These are phyloP conservation scores for Penicillium cinerascens DNA, from an alignment of 495 filamentous ascomycete species.

Conservation along the genomic window DNA sequence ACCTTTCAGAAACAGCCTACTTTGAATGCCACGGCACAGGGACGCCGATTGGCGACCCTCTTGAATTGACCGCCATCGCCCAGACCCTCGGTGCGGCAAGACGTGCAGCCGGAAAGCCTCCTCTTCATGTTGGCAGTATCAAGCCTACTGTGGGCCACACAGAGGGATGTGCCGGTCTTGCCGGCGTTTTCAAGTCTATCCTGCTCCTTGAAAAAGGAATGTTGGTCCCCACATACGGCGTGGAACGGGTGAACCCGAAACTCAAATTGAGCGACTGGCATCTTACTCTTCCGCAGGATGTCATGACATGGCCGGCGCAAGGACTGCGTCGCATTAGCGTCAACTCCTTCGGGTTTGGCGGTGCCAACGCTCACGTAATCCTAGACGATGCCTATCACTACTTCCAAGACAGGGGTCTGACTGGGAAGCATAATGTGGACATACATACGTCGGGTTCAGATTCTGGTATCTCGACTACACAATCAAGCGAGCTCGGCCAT, in stretches of 20 bases:
- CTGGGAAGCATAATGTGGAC: too few species aligned
- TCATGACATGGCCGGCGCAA: background rate
- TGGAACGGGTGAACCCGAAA: too few species aligned
- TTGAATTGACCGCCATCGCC: background rate
- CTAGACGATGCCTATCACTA: background rate
- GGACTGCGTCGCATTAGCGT: background rate
- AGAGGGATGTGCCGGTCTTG: too few species aligned
- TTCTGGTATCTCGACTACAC: too few species aligned
- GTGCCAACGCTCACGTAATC: conserved; percentile 11
- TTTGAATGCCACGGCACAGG: conserved; percentile 23
- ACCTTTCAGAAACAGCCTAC: conserved; percentile 25
- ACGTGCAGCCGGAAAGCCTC: too few species aligned
- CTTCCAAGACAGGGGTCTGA: background rate
- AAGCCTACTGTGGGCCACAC: too few species aligned
- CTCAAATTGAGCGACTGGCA: background rate
- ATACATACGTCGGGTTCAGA: too few species aligned
- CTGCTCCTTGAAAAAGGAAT: too few species aligned
- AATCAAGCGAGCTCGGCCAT: background rate
- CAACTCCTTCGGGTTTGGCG: conserved; percentile 11
- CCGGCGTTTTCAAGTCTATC: too few species aligned
- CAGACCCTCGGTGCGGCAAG: too few species aligned
- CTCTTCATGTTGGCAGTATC: too few species aligned
- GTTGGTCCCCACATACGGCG: too few species aligned
- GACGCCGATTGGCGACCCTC: background rate
- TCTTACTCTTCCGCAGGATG: background rate